Evolutionary conservation across 768 basidiomycete species (phyloP), one percentile per base, ranked within the genome.

Genomic region (Cubamyces lactineus): DNA sequence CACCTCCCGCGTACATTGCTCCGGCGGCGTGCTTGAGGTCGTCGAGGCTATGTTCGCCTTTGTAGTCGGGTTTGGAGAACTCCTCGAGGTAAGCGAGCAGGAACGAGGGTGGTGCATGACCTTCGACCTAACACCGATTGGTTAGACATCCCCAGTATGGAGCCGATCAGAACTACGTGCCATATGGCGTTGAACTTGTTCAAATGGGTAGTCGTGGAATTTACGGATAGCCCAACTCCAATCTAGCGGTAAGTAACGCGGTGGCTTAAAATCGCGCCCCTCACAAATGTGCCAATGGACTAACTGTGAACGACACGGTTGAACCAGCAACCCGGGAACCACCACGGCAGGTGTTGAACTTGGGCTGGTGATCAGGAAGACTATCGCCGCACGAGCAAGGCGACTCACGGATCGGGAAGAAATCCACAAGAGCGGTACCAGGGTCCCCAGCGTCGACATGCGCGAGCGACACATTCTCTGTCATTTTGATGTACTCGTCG

Each of bases 271-370:
- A 13, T 21, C 9, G 7, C 21, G 19, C 21, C 21, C 24, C 2
- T 8, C 8, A 23, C 7, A 4, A 26, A 16, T 16, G 26, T 13
- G 15, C 13, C 5, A 16, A 23, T 16, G 19, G 11, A 49, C 62
- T 45, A n/a, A 63, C 62, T 63, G 56, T 63, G 62, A n/a, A 63
- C 62, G 19, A 63, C 62, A 13, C 51, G 55, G 43, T 67, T 67
- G 59, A 67, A 67, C 52, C 59, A 58, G 24, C 59, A 61, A 13
- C 63, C 63, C 11, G 66, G 66, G 34, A 65, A 57, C 66, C 66
- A 67, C 46, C 55, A 61, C 5, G 63, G 66, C 13, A 59, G 47
- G 41, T 67, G 53, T 56, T 65, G 66, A 7, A 67, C 66, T 67
- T 46, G 15, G 21, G 42, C 5, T 2, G 5, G n/a, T 39, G 11